phyloP scores from a whole-genome alignment of 495 filamentous ascomycete species.

The Neurospora sp. region DNA sequence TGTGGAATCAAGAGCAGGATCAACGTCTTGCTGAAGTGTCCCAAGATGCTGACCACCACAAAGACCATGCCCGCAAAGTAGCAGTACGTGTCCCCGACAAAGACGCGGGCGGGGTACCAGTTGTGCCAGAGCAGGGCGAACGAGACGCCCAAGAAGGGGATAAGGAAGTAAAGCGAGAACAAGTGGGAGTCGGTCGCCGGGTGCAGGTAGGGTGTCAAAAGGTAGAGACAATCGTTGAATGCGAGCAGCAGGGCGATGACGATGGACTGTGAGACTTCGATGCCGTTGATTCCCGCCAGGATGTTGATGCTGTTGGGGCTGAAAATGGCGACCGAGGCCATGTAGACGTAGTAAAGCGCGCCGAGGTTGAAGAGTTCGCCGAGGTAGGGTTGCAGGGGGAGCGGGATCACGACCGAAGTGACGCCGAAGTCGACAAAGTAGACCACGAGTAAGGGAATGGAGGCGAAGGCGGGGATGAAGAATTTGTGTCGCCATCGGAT shows the following conservation, averaged over 20 bases:
- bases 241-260: conserved; percentile 78
- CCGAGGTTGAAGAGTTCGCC: conserved; percentile 78
- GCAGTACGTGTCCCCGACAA: conserved; percentile 98
- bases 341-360: conserved; percentile 88
- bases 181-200: conserved; percentile 92
- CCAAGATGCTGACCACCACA: conserved; percentile 88
- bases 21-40: conserved; percentile 96
- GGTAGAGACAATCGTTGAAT: conserved; percentile 71
- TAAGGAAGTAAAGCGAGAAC: conserved; percentile 87
- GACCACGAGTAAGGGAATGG: conserved; percentile 88
- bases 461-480: conserved; percentile 88
- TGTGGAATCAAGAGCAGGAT: conserved; percentile 86
- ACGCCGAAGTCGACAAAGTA: conserved; percentile 98
- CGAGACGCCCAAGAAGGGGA: conserved; percentile 90
- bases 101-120: conserved; percentile 91
- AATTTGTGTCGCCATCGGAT: conserved; percentile 98
- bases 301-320: conserved; percentile 99
- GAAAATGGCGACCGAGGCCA: conserved; percentile 91
- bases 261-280: conserved; percentile 89
- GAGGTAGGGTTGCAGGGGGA: conserved; percentile 71
- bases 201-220: conserved; percentile 74
- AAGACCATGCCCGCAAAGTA: conserved; percentile 99
- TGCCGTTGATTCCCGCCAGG: conserved; percentile 91
- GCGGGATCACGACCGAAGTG: conserved; percentile 83
- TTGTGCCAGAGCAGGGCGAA: conserved; percentile 82